A percentile compares a stretch with the other conserved stretches of the same genome.
phyloP scores from a whole-genome alignment of 148 eudicot species.

The Camellia sinensis region DNA sequence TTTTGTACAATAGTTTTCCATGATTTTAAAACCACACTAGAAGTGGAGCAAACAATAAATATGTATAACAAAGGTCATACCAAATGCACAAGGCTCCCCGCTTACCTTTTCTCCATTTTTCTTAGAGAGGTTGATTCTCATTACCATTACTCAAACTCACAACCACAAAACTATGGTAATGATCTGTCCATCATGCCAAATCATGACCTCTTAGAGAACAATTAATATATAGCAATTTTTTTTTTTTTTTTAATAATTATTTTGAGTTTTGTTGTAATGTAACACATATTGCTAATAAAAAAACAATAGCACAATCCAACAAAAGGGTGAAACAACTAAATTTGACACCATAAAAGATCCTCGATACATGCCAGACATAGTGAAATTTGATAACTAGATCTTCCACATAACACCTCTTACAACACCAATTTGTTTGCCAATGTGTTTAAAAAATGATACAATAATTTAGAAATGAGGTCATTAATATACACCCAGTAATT shows the following conservation, averaged over 20 bases:
- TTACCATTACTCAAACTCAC: too few relatives aligned
- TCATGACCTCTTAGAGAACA: too few relatives aligned
- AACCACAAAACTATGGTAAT: too few relatives aligned
- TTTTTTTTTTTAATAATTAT: too few relatives aligned
- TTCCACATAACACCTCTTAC: constrained; percentile 3
- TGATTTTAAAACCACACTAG: neutral
- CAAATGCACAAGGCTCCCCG: neutral
- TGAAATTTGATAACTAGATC: neutral
- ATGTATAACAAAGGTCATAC: too few relatives aligned
- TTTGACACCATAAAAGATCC: neutral
- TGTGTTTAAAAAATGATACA: neutral
- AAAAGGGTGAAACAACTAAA: neutral
- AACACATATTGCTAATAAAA: neutral
- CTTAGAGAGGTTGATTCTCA: too few relatives aligned
- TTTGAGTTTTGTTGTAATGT: neutral
- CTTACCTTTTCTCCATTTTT: neutral
- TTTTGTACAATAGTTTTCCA: neutral
- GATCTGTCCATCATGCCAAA: too few relatives aligned
- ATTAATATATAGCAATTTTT: too few relatives aligned
- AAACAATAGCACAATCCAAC: neutral
- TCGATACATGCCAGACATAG: neutral
- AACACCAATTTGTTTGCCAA: neutral
- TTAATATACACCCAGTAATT: neutral
- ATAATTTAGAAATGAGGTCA: neutral
- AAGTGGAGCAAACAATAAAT: too few relatives aligned